Percentiles rank a stretch among this genome's conserved stretches.
Evolutionary conservation across 2,329 filamentous ascomycete species (phyloP).

Genomic region (Aspergillus sergii): DNA sequence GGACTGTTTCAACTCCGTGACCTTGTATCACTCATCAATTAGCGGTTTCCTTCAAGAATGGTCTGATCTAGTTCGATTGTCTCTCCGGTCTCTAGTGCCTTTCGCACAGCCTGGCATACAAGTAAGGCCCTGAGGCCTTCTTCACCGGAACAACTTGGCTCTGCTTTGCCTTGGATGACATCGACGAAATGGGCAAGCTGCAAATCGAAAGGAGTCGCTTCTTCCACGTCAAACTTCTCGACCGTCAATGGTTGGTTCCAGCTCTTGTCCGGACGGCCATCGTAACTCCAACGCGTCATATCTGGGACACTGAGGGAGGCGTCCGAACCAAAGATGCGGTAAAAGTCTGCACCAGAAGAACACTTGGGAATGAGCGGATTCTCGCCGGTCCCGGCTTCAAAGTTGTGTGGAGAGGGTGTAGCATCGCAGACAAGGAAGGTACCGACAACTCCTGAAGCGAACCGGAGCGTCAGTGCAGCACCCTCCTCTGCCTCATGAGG

Average conservation of each 20-base stretch:
- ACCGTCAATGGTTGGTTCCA: conserved; percentile 45
- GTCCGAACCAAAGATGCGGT: conserved; percentile 58
- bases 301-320: conserved; percentile 58
- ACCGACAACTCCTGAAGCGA: conserved; percentile 57
- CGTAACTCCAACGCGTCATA: conserved; percentile 55
- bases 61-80: conserved; percentile 35
- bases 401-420: conserved; percentile 55
- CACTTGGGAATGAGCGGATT: conserved; percentile 54
- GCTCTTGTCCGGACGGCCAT: conserved; percentile 38
- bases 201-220: conserved; percentile 53
- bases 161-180: conserved; percentile 48
- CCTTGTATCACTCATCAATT: neutral
- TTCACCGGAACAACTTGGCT: conserved; percentile 51
- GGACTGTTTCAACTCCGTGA: neutral
- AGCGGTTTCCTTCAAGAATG: neutral
- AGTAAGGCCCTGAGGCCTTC: conserved; percentile 56
- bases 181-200: conserved; percentile 56
- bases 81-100: conserved; percentile 43
- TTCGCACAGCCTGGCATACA: conserved; percentile 56
- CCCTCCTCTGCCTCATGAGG: conserved; percentile 58
- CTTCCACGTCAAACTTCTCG: conserved; percentile 32
- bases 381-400: conserved; percentile 62
- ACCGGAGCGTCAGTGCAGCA: conserved; percentile 56
- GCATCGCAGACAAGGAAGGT: conserved; percentile 60
- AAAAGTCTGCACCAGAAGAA: conserved; percentile 47